These are phyloP conservation scores for Claviceps purpurea DNA, from an alignment of 2,329 filamentous ascomycete genomes.

Conservation along the genomic window DNA sequence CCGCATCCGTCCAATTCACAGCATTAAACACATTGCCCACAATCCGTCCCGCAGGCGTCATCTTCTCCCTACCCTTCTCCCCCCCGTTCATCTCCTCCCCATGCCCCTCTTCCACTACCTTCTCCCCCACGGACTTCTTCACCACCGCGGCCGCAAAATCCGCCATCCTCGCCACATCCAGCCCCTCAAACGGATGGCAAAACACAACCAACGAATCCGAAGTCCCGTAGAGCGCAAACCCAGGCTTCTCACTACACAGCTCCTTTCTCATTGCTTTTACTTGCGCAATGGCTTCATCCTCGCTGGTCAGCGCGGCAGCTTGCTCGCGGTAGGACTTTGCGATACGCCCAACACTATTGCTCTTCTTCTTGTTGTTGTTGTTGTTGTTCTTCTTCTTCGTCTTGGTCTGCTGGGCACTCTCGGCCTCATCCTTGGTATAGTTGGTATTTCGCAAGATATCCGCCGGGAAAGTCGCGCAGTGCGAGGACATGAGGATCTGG, in stretches of 20 bases:
- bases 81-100: neutral
- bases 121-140: neutral
- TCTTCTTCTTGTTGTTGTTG: constrained; percentile 7
- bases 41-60: neutral
- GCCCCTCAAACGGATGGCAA: neutral
- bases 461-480: constrained; percentile 9
- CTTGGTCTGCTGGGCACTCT: constrained; percentile 1
- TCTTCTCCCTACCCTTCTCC: neutral
- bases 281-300: constrained; percentile 2
- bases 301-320: neutral
- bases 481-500: constrained; percentile 13
- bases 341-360: constrained; percentile 12
- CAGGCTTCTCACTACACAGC: neutral
- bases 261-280: neutral
- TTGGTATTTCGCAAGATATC: neutral
- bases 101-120: too few relatives aligned
- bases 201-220: constrained; percentile 2
- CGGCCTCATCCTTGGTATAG: constrained; percentile 10
- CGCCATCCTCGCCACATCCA: constrained; percentile 2
- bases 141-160: constrained; percentile 2
- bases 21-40: neutral
- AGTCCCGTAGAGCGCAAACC: neutral
- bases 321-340: constrained; percentile 9
- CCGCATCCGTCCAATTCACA: constrained; percentile 2
- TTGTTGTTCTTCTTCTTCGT: constrained; percentile 2